A percentile compares a stretch with the other conserved stretches of the same genome.
Conservation (phyloP, 2,329 filamentous ascomycete species). For the Fusarium continuum region DNA sequence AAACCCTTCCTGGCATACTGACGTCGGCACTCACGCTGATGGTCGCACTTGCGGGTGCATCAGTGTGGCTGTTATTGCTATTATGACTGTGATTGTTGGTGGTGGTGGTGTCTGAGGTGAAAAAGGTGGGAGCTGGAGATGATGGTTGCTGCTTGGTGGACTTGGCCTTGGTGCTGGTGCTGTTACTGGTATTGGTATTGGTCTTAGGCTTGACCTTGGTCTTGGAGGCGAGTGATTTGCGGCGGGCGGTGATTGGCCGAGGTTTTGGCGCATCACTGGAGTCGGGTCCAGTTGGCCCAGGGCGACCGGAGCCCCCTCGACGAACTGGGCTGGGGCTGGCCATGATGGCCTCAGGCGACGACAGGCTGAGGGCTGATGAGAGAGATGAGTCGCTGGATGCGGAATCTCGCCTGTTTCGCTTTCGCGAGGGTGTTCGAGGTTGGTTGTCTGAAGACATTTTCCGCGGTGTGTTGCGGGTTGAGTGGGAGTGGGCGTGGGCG, state of each 20-base stretch:
- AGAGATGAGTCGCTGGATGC: constrained; percentile 56
- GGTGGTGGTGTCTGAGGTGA: constrained; percentile 27
- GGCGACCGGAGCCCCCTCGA: constrained; percentile 41
- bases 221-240: constrained; percentile 53
- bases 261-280: constrained; percentile 51
- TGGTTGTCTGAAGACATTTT: constrained; percentile 41
- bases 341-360: constrained; percentile 51
- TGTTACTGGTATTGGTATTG: constrained; percentile 34
- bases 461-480: constrained; percentile 40
- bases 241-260: constrained; percentile 53
- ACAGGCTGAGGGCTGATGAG: constrained; percentile 52
- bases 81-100: background rate
- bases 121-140: constrained; percentile 44
- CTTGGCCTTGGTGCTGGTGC: constrained; percentile 48
- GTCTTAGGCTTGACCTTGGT: constrained; percentile 45
- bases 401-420: constrained; percentile 49
- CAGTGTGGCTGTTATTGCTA: constrained; percentile 14
- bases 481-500: constrained; percentile 28
- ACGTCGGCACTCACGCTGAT: constrained; percentile 44
- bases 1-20: constrained; percentile 54
- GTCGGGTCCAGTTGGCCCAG: constrained; percentile 36
- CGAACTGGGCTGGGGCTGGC: constrained; percentile 42
- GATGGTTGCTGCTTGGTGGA: constrained; percentile 49
- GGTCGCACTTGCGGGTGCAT: constrained; percentile 40
- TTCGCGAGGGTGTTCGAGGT: constrained; percentile 50